Conservation (phyloP, 1,139 yeast genomes). For the Protomyces pachydermus region DNA sequence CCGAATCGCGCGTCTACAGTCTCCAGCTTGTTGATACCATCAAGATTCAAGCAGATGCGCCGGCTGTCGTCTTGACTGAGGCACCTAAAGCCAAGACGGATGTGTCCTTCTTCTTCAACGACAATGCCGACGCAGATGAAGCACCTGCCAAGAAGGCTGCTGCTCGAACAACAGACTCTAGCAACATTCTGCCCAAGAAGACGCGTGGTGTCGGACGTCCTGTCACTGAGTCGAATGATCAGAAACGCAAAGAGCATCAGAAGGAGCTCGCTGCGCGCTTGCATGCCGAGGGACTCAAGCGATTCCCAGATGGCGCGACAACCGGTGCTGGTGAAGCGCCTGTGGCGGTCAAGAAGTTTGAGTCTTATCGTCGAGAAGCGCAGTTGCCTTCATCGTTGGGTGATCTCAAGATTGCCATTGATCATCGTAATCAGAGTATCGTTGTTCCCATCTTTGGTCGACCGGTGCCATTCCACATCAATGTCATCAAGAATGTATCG, state of each 20-base stretch:
- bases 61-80: slow-evolving; percentile 64
- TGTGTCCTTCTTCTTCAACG: slow-evolving; percentile 69
- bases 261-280: slow-evolving; percentile 43
- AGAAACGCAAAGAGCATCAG: slow-evolving; percentile 78
- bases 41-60: slow-evolving; percentile 53
- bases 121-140: slow-evolving; percentile 45
- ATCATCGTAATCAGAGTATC: slow-evolving; percentile 80
- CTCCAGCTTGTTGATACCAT: slow-evolving; percentile 79
- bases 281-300: slow-evolving; percentile 31
- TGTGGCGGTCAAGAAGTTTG: slow-evolving; percentile 82
- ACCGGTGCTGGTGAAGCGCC: slow-evolving; percentile 67
- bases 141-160: slow-evolving; percentile 35
- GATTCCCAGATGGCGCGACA: slow-evolving; percentile 36
- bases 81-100: slow-evolving; percentile 70
- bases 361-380: slow-evolving; percentile 86
- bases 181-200: slow-evolving; percentile 53
- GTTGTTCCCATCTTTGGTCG: slow-evolving; percentile 89
- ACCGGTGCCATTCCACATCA: slow-evolving; percentile 96
- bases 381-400: slow-evolving; percentile 81
- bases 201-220: slow-evolving; percentile 70
- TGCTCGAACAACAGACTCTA: slow-evolving; percentile 38
- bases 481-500: slow-evolving; percentile 88
- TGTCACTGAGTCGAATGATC: slow-evolving; percentile 70
- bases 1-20: slow-evolving; percentile 55
- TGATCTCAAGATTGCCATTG: slow-evolving; percentile 83